Percentiles rank a stretch among this genome's conserved stretches.
Conservation (phyloP, 2,329 filamentous ascomycete genomes). For the Pseudogymnoascus sp. region DNA sequence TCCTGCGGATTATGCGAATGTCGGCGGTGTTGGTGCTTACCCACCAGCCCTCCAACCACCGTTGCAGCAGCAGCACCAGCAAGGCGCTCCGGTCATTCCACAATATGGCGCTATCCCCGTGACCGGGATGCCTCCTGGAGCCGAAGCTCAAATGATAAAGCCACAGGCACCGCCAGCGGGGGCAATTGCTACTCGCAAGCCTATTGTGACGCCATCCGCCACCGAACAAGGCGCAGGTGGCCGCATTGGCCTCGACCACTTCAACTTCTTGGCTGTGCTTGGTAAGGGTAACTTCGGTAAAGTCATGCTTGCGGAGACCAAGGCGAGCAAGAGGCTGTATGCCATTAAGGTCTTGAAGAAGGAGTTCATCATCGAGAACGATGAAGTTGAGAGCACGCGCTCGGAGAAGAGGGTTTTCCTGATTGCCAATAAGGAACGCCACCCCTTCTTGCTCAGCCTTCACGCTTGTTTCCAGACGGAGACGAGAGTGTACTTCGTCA, state of each 20-base stretch:
- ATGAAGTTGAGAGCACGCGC: conserved; percentile 94
- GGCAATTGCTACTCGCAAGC: conserved; percentile 38
- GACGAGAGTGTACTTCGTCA: conserved; percentile 96
- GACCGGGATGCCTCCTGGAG: conserved; percentile 12
- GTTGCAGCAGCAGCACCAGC: conserved; percentile 31
- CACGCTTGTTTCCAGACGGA: conserved; percentile 99
- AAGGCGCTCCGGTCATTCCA: conserved; percentile 15
- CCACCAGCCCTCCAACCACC: conserved; percentile 30
- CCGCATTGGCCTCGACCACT: conserved; percentile 92
- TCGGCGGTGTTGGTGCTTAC: conserved; percentile 46
- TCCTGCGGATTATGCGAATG: conserved; percentile 64
- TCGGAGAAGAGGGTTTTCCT: conserved; percentile 97
- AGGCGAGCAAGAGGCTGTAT: conserved; percentile 82
- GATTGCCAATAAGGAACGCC: conserved; percentile 91
- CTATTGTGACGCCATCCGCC: conserved; percentile 51
- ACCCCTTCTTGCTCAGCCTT: conserved; percentile 89
- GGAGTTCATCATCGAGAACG: conserved; percentile 99
- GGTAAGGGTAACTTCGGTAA: conserved; percentile 99
- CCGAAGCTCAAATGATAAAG: conserved; percentile 13
- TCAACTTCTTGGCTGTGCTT: conserved; percentile 96
- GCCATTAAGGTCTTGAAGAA: conserved; percentile 99
- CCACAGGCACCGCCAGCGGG: conserved; percentile 25
- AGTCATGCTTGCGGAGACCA: conserved; percentile 98
- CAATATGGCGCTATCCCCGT: conserved; percentile 15
- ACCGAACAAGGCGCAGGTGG: conserved; percentile 65